Conservation (phyloP, 2,329 filamentous ascomycete species). For the Davidsoniella eucalypti region DNA sequence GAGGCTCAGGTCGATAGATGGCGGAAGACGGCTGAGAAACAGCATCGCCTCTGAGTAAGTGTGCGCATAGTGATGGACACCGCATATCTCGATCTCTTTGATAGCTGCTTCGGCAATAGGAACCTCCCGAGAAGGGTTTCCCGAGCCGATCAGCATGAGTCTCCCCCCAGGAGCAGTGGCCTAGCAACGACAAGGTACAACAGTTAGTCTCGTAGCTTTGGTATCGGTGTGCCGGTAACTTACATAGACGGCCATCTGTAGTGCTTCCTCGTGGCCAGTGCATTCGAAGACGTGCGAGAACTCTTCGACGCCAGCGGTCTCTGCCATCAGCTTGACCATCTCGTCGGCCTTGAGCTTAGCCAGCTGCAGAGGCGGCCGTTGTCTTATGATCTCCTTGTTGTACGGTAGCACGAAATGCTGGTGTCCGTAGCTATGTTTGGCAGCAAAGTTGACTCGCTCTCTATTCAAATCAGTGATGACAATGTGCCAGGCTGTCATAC, state of each 20-base stretch:
- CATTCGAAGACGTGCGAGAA: constrained; percentile 59
- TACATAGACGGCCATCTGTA: constrained; percentile 58
- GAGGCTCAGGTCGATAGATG: no score
- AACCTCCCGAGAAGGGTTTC: constrained; percentile 51
- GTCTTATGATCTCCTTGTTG: no score
- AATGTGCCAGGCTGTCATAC: constrained; percentile 27
- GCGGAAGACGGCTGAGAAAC: no score
- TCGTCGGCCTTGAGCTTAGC: no score
- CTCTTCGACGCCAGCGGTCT: constrained; percentile 31
- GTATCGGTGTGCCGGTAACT: constrained; percentile 15
- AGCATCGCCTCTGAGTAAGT: constrained; percentile 44
- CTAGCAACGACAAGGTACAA: constrained; percentile 18
- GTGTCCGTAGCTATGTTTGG: constrained; percentile 14
- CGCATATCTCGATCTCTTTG: constrained; percentile 54
- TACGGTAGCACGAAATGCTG: no score
- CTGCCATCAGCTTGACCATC: no score
- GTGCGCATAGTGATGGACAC: constrained; percentile 59
- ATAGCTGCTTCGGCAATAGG: constrained; percentile 52
- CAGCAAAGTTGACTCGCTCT: constrained; percentile 35
- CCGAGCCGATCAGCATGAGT: constrained; percentile 58
- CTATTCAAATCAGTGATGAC: constrained; percentile 30
- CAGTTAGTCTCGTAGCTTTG: background rate
- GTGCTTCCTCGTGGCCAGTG: constrained; percentile 60
- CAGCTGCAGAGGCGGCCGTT: no score
- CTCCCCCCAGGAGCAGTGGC: constrained; percentile 50